phyloP scores from a whole-genome alignment of 1,284 basidiomycete species.

The Ganoderma sp. region DNA sequence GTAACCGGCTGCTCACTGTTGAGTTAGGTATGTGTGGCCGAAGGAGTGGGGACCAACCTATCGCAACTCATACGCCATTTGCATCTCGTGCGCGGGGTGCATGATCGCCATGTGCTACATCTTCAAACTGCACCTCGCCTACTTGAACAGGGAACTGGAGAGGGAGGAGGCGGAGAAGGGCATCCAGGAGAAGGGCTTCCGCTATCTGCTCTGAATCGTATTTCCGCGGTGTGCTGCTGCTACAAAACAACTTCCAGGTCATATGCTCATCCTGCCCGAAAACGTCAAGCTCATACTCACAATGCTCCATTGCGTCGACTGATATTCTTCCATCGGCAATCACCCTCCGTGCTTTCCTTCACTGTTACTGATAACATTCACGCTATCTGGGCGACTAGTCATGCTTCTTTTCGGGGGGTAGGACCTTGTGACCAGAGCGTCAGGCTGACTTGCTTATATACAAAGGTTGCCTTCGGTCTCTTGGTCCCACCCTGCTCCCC shows the following conservation, averaged over 20 bases:
- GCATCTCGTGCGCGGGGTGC: slow-evolving; percentile 50
- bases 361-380: background rate
- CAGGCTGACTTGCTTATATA: background rate
- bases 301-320: background rate
- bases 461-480: background rate
- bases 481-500: too few species aligned
- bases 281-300: too few species aligned
- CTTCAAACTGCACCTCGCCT: slow-evolving; percentile 50
- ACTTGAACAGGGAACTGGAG: slow-evolving; percentile 45
- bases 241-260: too few species aligned
- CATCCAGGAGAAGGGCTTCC: slow-evolving; percentile 35
- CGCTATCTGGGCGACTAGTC: background rate
- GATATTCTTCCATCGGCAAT: background rate
- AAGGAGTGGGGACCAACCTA: slow-evolving; percentile 50
- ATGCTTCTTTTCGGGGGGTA: background rate
- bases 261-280: too few species aligned
- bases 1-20: background rate
- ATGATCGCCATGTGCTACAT: slow-evolving; percentile 55
- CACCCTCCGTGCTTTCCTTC: background rate
- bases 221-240: too few species aligned
- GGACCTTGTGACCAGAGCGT: background rate
- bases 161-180: slow-evolving; percentile 41
- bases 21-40: slow-evolving; percentile 47
- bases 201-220: slow-evolving; percentile 30
- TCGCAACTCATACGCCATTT: slow-evolving; percentile 54